Evolutionary conservation across 116 monocot species (phyloP), one percentile per base, ranked within the genome.

Genomic region (Thalassia testudinum): DNA sequence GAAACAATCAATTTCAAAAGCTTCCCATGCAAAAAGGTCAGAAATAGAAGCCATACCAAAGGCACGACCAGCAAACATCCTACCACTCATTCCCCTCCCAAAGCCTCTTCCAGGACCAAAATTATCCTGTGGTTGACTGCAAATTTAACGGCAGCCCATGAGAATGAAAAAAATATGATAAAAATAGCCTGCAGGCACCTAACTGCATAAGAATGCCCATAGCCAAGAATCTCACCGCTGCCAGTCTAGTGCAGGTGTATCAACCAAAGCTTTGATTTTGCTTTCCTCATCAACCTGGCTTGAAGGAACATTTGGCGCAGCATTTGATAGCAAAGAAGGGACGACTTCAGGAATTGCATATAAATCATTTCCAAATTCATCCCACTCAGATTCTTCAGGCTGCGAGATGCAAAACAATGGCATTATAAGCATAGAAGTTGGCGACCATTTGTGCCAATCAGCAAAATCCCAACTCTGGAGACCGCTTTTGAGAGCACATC

Each of bases 361-460:
- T 26, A 89, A 68, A 56, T 97, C 97, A 64, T 76, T 97, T 25
- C 97, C 97, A 69, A 97, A 97, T 25, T 89, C 97, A 79, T 97
- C 97, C 89, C 89, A 97, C 50, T 89, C 97, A 49, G 79, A 85
- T 55, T 95, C 95, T 64, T 93, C 87, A 53, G 69, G 74, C 95
- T 95, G 87, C 66, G 64, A 54, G 65, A 62, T 69, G 42, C 2
- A 55, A 34, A 3, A 34, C 10, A 10, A 34, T 34, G 10, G 6
- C 10, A 34, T 34, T 10, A 34, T 10, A 34, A 5, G 10, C 30
- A 34, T 34, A 5, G 30, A 34, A 34, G 10, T 34, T 5, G 30
- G 10, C 10, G 30, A 34, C 10, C 10, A 10, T 10, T 5, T 34
- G 30, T 10, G 10, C 10, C 3, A 34, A 34, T 34, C 30, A 5